Evolutionary conservation across 345 rosid species (phyloP).

Genomic region (Punica granatum): DNA sequence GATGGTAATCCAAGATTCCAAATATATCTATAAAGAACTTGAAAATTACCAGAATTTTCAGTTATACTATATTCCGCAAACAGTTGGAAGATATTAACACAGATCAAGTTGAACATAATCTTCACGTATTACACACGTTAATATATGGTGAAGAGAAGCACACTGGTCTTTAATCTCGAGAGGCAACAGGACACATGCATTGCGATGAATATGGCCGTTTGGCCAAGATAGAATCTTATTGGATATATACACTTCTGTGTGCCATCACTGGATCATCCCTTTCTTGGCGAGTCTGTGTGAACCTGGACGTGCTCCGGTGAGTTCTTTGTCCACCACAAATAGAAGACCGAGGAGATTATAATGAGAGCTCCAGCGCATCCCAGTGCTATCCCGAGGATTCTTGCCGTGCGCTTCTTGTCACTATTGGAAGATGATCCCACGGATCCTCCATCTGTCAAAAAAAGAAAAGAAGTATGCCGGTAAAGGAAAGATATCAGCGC

Average conservation of each 20-base stretch:
- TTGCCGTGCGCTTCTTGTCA: conserved; percentile 19
- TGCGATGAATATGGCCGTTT: not conserved
- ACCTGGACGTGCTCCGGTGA: conserved; percentile 12
- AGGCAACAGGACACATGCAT: not conserved
- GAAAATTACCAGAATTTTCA: no score
- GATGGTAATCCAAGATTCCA: no score
- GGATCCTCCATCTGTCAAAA: conserved; percentile 12
- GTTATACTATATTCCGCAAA: no score
- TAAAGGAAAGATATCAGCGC: not conserved
- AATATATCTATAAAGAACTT: no score
- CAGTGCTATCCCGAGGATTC: conserved; percentile 28
- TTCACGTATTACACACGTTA: no score
- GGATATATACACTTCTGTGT: not conserved
- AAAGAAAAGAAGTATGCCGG: no score
- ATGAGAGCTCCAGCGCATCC: conserved; percentile 25
- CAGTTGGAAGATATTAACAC: no score
- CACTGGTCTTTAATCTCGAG: not conserved
- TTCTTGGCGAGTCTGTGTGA: conserved; percentile 20
- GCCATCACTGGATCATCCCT: not conserved
- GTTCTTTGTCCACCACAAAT: conserved; percentile 28
- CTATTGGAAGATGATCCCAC: conserved; percentile 9
- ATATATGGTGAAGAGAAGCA: not conserved
- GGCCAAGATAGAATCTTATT: not conserved
- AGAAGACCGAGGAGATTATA: conserved; percentile 25
- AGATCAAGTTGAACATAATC: no score